Evolutionary conservation across 2,329 filamentous ascomycete species (phyloP), one percentile per base, ranked within the genome.

Genomic region (Fusarium tjaetaba): DNA sequence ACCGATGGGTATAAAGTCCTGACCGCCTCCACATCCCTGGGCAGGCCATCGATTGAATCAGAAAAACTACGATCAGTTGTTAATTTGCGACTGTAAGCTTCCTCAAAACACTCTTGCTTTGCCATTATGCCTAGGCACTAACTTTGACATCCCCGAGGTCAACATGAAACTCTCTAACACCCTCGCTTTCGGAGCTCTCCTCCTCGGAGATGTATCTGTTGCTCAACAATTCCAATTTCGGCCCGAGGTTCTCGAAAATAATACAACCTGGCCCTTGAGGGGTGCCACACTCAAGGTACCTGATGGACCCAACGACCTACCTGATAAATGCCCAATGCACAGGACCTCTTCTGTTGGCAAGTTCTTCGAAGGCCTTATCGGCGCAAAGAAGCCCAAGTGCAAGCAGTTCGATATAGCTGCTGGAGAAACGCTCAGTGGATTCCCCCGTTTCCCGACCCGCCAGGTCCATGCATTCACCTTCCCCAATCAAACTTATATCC

Each of bases 181-280:
- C 10, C 20, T 61, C 1, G 53, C 65, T 2, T 26, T 66, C 7
- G 61, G 32, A 24, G 62, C 51, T 15, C 20, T 68, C 4, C 61
- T 49, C 26, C 30, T 68, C 18, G 10, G 36, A 10, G 20, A 36
- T 10, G 16, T 48, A 5, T 34, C 53, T 10, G 18, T 38, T 15
- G 48, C 49, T 18, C 30, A 66, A 15, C 36, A 7, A 11, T 26
- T 26, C n/a, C n/a, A 11, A 22, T 36, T 36, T 7, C 49, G 49
- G 4, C 49, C 49, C 18, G 18, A 52, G 2, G 14, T 52, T 15
- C 58, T 66, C 20, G 61, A 68, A 11, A 68, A 68, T 20, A 42
- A 60, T 18, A 66, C 65, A 4, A 63, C 53, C 2, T 66, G 65
- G 65, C 28, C 30, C 3, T 42, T 55, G 1, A 49, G 30, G 24